phyloP scores from a whole-genome alignment of 306 rosid genomes.

The Castanea mollissima region DNA sequence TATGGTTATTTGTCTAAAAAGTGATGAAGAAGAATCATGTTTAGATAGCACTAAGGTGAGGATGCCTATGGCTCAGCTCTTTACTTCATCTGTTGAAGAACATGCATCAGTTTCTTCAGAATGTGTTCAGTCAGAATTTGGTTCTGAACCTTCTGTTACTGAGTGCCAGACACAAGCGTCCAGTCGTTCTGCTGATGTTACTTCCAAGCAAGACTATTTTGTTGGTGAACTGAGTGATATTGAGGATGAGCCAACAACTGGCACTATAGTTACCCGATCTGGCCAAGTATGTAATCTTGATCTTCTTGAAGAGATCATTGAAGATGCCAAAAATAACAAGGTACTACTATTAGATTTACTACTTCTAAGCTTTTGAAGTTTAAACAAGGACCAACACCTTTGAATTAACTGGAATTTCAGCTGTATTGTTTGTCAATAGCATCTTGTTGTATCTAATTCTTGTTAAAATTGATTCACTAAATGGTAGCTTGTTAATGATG shows the following conservation, averaged over 20 bases:
- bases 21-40: slow-evolving; percentile 17
- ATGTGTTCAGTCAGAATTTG: slow-evolving; percentile 22
- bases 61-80: slow-evolving; percentile 23
- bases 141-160: slow-evolving; percentile 15
- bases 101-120: slow-evolving; percentile 21
- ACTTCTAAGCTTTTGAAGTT: neutral
- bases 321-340: slow-evolving; percentile 83
- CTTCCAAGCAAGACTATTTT: slow-evolving; percentile 19
- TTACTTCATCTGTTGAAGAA: slow-evolving; percentile 15
- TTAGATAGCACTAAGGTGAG: slow-evolving; percentile 21
- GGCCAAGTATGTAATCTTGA: slow-evolving; percentile 47
- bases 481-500: neutral
- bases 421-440: neutral
- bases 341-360: slow-evolving; percentile 38
- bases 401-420: neutral
- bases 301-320: slow-evolving; percentile 71
- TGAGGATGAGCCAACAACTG: slow-evolving; percentile 34
- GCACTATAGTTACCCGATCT: slow-evolving; percentile 29
- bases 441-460: neutral
- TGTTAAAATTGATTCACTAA: neutral
- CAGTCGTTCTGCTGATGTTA: slow-evolving; percentile 22
- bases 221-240: slow-evolving; percentile 26
- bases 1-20: neutral
- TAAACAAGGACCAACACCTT: neutral
- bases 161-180: slow-evolving; percentile 22